Evolutionary conservation across 495 filamentous ascomycete genomes (phyloP).

Genomic region (Tuber umbilicatum): DNA sequence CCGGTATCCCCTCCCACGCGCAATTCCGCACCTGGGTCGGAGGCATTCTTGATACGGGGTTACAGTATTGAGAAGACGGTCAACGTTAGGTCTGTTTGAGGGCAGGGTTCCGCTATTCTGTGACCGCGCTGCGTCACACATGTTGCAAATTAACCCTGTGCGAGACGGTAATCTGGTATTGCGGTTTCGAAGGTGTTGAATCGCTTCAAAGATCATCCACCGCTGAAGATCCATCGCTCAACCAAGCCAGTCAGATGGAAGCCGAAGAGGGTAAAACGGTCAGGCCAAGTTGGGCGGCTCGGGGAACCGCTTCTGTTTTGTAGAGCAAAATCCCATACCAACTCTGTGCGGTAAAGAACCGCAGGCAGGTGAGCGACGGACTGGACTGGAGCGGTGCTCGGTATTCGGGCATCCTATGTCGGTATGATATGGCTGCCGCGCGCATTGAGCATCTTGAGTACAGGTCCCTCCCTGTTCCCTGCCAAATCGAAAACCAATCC

Average conservation of each 20-base stretch:
- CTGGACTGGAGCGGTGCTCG: neutral
- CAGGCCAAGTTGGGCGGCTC: neutral
- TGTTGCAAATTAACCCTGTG: conserved; percentile 23
- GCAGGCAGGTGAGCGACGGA: neutral
- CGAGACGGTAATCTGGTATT: conserved; percentile 18
- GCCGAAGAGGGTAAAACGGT: neutral
- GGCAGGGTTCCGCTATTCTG: neutral
- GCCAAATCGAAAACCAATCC: conserved; percentile 29
- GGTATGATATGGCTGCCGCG: conserved; percentile 19
- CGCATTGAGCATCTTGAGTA: conserved; percentile 39
- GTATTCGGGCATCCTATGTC: neutral
- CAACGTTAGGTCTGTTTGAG: neutral
- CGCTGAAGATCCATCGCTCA: neutral
- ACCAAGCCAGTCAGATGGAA: neutral
- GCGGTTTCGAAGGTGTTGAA: neutral
- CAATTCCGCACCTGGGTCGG: neutral
- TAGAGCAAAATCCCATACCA: neutral
- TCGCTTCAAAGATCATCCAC: neutral
- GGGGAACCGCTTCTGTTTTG: neutral
- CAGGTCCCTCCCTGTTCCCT: conserved; percentile 19
- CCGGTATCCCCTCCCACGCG: neutral
- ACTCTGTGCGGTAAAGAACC: neutral
- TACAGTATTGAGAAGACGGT: neutral
- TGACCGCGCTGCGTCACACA: conserved; percentile 31
- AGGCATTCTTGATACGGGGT: neutral